Evolutionary conservation across 768 basidiomycete genomes (phyloP).

Genomic region (Coprinopsis sp.): DNA sequence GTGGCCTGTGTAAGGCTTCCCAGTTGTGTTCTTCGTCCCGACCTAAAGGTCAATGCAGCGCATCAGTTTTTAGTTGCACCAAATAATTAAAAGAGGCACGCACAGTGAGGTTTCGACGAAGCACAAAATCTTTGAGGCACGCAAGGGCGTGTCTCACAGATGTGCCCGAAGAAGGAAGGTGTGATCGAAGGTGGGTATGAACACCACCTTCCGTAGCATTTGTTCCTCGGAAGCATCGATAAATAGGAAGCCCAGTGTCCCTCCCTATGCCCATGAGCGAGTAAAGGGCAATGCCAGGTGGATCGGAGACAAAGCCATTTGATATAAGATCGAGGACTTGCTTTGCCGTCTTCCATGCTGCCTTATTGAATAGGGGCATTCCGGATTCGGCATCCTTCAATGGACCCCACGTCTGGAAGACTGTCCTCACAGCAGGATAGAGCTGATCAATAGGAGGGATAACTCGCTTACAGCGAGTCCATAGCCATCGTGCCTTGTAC

Average conservation of each 20-base stretch:
- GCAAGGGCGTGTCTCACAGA: constrained; percentile 19
- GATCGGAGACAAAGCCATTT: constrained; percentile 26
- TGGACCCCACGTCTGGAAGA: too few species aligned
- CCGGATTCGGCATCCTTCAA: too few species aligned
- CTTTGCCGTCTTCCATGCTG: constrained; percentile 26
- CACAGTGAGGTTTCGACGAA: too few species aligned
- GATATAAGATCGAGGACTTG: constrained; percentile 25
- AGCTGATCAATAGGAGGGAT: constrained; percentile 31
- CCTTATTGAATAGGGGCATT: too few species aligned
- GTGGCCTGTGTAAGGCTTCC: not conserved
- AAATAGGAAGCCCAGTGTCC: constrained; percentile 13
- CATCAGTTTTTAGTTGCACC: not conserved
- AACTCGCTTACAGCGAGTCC: constrained; percentile 19
- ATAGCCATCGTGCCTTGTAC: not conserved
- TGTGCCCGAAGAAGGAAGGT: constrained; percentile 17
- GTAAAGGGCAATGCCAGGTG: constrained; percentile 25
- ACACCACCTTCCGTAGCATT: too few species aligned
- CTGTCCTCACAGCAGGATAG: constrained; percentile 18
- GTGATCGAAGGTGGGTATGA: too few species aligned
- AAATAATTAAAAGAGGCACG: constrained; percentile 24
- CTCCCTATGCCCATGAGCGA: constrained; percentile 12
- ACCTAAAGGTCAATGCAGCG: not conserved
- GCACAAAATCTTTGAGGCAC: constrained; percentile 20
- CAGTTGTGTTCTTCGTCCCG: not conserved
- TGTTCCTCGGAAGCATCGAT: too few species aligned